Conservation (phyloP, 345 rosid genomes). For the Erodium maritimum region DNA sequence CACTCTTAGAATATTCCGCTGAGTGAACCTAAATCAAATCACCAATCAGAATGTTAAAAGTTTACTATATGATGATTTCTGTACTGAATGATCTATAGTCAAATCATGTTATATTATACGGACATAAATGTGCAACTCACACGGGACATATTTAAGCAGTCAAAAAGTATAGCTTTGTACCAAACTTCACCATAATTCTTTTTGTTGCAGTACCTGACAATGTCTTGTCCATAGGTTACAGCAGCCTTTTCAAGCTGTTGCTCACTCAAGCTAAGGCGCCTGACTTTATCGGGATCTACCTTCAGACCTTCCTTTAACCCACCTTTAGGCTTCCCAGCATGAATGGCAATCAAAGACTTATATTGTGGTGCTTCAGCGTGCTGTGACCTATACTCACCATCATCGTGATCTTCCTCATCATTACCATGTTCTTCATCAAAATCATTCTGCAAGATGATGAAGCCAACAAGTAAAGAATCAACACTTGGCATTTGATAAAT, state of each 20-base stretch:
- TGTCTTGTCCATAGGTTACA: slow-evolving; percentile 28
- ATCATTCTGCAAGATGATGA: slow-evolving; percentile 27
- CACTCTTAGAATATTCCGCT: slow-evolving; percentile 28
- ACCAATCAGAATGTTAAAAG: not conserved
- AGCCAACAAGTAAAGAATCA: slow-evolving; percentile 9
- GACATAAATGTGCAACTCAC: not conserved
- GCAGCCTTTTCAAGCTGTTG: slow-evolving; percentile 53
- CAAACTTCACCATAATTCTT: not conserved
- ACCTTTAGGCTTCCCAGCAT: slow-evolving; percentile 62
- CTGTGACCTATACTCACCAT: slow-evolving; percentile 33
- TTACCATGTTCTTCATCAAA: slow-evolving; percentile 24
- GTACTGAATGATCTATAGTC: too few relatives aligned
- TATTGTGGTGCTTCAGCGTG: slow-evolving; percentile 30
- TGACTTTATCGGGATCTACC: slow-evolving; percentile 37
- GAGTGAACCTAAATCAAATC: slow-evolving; percentile 22
- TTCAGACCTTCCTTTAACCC: slow-evolving; percentile 31
- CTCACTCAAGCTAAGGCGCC: slow-evolving; percentile 67
- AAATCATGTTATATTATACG: too few relatives aligned
- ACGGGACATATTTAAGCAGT: too few relatives aligned
- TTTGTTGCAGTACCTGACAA: slow-evolving; percentile 39
- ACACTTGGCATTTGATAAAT: slow-evolving; percentile 1
- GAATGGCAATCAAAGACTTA: slow-evolving; percentile 58
- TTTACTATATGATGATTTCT: not conserved
- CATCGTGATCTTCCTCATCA: slow-evolving; percentile 25
- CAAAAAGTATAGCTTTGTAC: not conserved